Evolutionary conservation across 2,329 filamentous ascomycete species (phyloP).

Genomic region (Didymella sp.): DNA sequence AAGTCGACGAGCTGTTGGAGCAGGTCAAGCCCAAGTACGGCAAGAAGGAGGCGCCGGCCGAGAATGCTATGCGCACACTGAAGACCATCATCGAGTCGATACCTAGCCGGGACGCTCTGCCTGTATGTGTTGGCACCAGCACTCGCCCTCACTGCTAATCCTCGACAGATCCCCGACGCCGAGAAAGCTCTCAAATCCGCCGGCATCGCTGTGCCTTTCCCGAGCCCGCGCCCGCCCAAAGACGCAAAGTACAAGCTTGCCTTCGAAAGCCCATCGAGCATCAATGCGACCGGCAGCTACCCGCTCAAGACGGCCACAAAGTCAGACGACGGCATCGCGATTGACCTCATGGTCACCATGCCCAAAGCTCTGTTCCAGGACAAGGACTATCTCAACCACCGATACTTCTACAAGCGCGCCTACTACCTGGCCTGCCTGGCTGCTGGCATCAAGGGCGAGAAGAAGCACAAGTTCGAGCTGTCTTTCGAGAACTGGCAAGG

Average conservation of each 20-base stretch:
- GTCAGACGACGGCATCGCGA: constrained; percentile 62
- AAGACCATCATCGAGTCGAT: constrained; percentile 65
- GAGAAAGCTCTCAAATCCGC: constrained; percentile 69
- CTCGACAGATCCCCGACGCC: constrained; percentile 70
- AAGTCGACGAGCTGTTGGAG: constrained; percentile 68
- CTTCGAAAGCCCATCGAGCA: constrained; percentile 75
- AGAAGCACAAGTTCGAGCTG: constrained; percentile 63
- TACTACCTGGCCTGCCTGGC: constrained; percentile 89
- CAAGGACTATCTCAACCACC: constrained; percentile 91
- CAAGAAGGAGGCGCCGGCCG: constrained; percentile 61
- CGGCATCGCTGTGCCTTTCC: constrained; percentile 80
- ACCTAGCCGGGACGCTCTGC: constrained; percentile 57
- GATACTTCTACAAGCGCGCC: constrained; percentile 93
- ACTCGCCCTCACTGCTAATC: constrained; percentile 20
- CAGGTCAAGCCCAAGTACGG: constrained; percentile 66
- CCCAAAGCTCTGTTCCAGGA: constrained; percentile 81
- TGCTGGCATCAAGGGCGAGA: constrained; percentile 67
- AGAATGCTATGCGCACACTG: constrained; percentile 59
- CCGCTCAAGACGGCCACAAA: constrained; percentile 76
- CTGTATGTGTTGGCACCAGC: constrained; percentile 40
- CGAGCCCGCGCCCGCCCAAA: constrained; percentile 76
- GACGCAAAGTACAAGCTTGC: constrained; percentile 83
- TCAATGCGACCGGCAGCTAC: constrained; percentile 92
- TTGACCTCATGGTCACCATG: constrained; percentile 91
- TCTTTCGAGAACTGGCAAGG: constrained; percentile 73